These are phyloP conservation scores for Candida pseudoglaebosa DNA, from an alignment of 805 yeast species.

Conservation along the genomic window DNA sequence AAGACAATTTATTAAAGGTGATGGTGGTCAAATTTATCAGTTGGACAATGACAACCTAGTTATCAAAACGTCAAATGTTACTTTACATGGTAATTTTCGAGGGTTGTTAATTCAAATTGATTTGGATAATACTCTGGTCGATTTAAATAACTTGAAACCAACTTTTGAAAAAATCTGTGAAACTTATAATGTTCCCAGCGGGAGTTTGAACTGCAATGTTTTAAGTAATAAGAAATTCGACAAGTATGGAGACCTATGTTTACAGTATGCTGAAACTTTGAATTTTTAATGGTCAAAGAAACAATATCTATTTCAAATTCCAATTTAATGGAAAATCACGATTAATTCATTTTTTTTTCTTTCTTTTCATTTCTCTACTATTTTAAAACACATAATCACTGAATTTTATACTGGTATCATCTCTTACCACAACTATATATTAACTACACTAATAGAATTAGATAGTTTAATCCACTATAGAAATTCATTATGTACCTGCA, in stretches of 20 bases:
- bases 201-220: slow-evolving; percentile 29
- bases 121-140: slow-evolving; percentile 16
- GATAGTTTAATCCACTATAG: neutral
- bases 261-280: slow-evolving; percentile 39
- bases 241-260: slow-evolving; percentile 35
- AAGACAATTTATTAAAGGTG: slow-evolving; percentile 69
- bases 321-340: too few relatives aligned
- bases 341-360: too few relatives aligned
- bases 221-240: slow-evolving; percentile 25
- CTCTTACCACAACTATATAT: too few relatives aligned
- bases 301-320: too few relatives aligned
- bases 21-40: slow-evolving; percentile 66
- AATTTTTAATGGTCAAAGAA: slow-evolving; percentile 26
- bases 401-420: too few relatives aligned
- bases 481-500: slow-evolving; percentile 2
- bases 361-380: too few relatives aligned
- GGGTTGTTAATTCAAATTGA: slow-evolving; percentile 66
- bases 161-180: slow-evolving; percentile 24
- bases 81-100: slow-evolving; percentile 69
- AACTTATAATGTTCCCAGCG: slow-evolving; percentile 38
- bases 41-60: slow-evolving; percentile 49
- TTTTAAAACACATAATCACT: too few relatives aligned
- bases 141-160: slow-evolving; percentile 11
- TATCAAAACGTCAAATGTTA: slow-evolving; percentile 65
- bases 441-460: too few relatives aligned